Base-by-base conservation (phyloP, 2,329 filamentous ascomycete species). In the Cordyceps cicadae region DNA sequence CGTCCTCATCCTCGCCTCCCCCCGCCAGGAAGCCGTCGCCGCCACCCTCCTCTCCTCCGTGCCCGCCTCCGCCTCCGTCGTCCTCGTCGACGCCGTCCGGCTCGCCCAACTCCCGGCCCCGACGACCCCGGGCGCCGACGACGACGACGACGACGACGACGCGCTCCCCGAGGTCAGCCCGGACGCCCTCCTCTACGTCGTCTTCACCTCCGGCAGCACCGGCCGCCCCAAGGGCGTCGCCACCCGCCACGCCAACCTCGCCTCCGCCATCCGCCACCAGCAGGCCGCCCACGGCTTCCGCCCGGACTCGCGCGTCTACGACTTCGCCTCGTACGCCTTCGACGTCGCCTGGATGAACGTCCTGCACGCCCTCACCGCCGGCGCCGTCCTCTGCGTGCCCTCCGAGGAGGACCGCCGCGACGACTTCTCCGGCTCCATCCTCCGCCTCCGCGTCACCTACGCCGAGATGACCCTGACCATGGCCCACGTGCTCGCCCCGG, bases 171-270 rank as follows among this genome's bases (percentile, higher is more conserved):
- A 19, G 37, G 54, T 46, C n/a, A 26, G 41, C 49, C 53, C 63
- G 5, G 48, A 17, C 24, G 37, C 51, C 45, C 32, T 58, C 3
- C 14, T 60, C 1, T 69, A 69, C 26, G 76, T 81, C 64, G 77
- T 80, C 66, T 82, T 81, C 64, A 81, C 79, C n/a, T 81, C 79
- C 14, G 79, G 79, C 24, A 79, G 76, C 26, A 81, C 79, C 0
- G 79, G 79, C 5, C 70, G 71, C 39, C 79, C 79, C 2, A 82
- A 82, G 69, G 79, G 79, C 39, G 77, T 81, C 17, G 71, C 79
- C 19, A 64, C 70, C 26, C 62, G 64, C 14, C 66, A 68, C 60
- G 61, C 52, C 3, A 64, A 63, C 34, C 62, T 66, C 39, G 51
- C 62, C 54, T 64, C 39, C 54, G 21, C 59, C 17, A 19, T 63